Percentiles rank a stretch among this genome's conserved stretches.
Conservation (phyloP, 169 alveolate genomes). For the Cystoisospora suis region DNA sequence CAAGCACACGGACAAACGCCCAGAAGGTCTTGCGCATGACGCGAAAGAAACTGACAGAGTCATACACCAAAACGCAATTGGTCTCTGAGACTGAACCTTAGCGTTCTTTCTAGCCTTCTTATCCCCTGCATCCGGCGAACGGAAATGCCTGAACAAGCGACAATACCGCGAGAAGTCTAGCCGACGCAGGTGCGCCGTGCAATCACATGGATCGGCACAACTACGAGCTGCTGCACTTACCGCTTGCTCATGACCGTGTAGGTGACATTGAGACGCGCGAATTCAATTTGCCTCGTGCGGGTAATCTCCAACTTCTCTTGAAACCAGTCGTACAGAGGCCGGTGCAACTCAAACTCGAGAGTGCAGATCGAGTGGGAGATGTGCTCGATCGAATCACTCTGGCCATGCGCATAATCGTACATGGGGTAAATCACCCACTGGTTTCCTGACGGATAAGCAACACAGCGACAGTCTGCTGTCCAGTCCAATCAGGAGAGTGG, state of each 20-base stretch:
- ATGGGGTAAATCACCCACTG: slow-evolving; percentile 99
- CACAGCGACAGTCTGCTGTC: too few relatives aligned
- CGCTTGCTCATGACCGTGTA: slow-evolving; percentile 96
- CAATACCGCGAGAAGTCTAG: too few relatives aligned
- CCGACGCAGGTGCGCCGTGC: not conserved
- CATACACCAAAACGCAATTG: too few relatives aligned
- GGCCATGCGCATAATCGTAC: slow-evolving; percentile 99
- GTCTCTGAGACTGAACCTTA: too few relatives aligned
- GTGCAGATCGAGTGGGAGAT: slow-evolving; percentile 99
- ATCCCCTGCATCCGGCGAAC: too few relatives aligned
- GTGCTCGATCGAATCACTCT: slow-evolving; percentile 96
- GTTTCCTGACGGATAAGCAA: slow-evolving; percentile 62
- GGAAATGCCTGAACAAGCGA: too few relatives aligned
- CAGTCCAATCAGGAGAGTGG: too few relatives aligned
- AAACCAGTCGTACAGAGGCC: slow-evolving; percentile 99
- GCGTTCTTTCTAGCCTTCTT: too few relatives aligned
- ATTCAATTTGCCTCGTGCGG: slow-evolving; percentile 91
- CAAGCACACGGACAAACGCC: too few relatives aligned
- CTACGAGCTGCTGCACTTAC: slow-evolving; percentile 16
- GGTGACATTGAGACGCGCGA: slow-evolving; percentile 96
- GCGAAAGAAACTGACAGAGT: too few relatives aligned
- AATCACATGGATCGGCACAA: not conserved
- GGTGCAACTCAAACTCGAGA: slow-evolving; percentile 97
- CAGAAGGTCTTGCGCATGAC: too few relatives aligned
- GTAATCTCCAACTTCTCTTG: slow-evolving; percentile 48